Conservation (phyloP, 805 yeast species). For the Yarrowia sp. region DNA sequence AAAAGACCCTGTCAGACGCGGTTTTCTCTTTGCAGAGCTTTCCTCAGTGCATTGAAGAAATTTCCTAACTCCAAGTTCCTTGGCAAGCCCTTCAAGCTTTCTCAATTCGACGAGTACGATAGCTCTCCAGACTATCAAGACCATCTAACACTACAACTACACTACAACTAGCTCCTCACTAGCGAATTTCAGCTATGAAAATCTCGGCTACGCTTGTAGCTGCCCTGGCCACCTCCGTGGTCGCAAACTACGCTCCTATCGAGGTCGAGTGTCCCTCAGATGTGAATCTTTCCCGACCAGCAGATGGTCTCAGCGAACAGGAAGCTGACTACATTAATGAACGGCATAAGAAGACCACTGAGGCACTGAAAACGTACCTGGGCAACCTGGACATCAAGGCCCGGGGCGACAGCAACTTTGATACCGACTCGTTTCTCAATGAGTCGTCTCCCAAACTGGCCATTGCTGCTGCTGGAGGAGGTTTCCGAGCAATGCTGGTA, state of each 20-base stretch:
- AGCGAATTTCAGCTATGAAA: no score
- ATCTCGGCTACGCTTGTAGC: not conserved
- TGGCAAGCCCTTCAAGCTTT: no score
- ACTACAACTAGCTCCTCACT: no score
- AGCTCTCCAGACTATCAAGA: no score
- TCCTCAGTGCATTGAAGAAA: no score
- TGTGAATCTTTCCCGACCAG: conserved; percentile 36
- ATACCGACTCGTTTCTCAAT: conserved; percentile 35
- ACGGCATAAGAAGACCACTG: conserved; percentile 36
- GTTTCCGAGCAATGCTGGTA: conserved; percentile 79
- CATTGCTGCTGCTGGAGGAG: conserved; percentile 61
- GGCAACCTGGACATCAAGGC: conserved; percentile 32
- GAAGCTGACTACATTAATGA: conserved; percentile 36
- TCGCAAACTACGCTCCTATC: conserved; percentile 44
- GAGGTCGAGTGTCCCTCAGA: conserved; percentile 43
- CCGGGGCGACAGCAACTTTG: conserved; percentile 48
- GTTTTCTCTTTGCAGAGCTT: no score
- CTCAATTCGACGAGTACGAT: no score
- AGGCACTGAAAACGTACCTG: conserved; percentile 45
- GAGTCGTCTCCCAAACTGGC: not conserved
- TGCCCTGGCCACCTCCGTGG: not conserved
- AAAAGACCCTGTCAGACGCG: not conserved
- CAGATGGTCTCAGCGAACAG: conserved; percentile 34
- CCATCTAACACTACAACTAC: no score
- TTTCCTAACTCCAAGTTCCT: no score